These are phyloP conservation scores for Clausena lansium DNA, from an alignment of 345 rosid genomes.

Conservation along the genomic window DNA sequence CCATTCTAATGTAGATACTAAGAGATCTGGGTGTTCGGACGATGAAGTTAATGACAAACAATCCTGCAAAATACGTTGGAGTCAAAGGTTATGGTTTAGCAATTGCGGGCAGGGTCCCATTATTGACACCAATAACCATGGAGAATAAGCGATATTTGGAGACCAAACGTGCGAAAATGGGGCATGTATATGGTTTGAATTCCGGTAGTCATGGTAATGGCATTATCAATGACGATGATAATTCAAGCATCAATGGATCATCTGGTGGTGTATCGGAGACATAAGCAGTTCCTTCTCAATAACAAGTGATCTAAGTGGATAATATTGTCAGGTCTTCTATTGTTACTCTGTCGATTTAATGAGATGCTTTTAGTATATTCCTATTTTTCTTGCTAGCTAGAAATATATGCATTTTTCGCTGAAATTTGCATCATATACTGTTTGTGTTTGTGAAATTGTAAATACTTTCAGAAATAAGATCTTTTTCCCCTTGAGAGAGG, in stretches of 20 bases:
- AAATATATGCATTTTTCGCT: background rate
- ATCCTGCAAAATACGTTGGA: constrained; percentile 62
- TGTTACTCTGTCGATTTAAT: background rate
- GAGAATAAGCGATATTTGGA: constrained; percentile 53
- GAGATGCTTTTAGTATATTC: background rate
- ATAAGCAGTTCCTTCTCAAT: background rate
- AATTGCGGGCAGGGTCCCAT: constrained; percentile 54
- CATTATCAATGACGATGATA: background rate
- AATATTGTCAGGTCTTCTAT: background rate
- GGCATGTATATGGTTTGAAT: constrained; percentile 44
- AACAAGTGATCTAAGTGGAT: background rate
- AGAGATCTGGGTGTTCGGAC: constrained; percentile 58
- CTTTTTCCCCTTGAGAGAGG: background rate
- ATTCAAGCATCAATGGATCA: background rate
- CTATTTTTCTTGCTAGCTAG: background rate
- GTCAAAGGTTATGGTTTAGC: constrained; percentile 70
- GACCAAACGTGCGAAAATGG: constrained; percentile 53
- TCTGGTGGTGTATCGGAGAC: background rate
- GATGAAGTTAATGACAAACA: constrained; percentile 76
- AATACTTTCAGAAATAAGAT: background rate
- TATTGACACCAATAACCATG: constrained; percentile 40
- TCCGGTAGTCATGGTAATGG: constrained; percentile 17
- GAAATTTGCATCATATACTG: background rate
- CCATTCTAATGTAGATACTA: constrained; percentile 40
- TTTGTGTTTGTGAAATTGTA: background rate